These are phyloP conservation scores for Dactylis glomerata DNA, from an alignment of 176 grass and related monocot genomes.

Conservation along the genomic window DNA sequence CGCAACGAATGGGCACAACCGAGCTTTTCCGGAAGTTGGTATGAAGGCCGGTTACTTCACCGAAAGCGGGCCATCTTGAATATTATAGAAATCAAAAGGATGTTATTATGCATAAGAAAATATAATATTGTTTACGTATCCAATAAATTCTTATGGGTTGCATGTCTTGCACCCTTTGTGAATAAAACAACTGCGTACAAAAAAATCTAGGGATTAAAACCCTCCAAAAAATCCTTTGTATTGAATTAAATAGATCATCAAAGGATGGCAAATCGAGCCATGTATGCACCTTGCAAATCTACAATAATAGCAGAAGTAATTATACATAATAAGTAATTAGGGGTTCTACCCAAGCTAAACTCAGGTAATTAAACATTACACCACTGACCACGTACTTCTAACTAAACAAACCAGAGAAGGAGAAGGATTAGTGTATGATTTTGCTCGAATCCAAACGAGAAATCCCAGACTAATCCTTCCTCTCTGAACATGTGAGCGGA, in stretches of 20 bases:
- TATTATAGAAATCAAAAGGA: no score
- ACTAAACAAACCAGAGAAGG: not conserved
- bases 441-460: not conserved
- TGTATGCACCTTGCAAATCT: not conserved
- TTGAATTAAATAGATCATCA: not conserved
- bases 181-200: no score
- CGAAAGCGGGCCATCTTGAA: no score
- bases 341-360: not conserved
- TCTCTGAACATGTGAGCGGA: not conserved
- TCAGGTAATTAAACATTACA: not conserved
- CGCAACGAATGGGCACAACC: no score
- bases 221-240: not conserved
- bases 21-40: no score
- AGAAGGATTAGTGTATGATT: slow-evolving; percentile 9
- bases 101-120: no score
- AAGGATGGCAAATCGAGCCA: not conserved
- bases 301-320: not conserved
- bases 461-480: slow-evolving; percentile 18
- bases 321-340: not conserved
- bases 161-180: no score
- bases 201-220: no score
- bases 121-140: no score
- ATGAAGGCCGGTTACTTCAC: no score
- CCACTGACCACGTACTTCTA: not conserved
- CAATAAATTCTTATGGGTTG: no score